Conservation (phyloP, 2,329 filamentous ascomycete species). For the Colletotrichum sansevieriae region DNA sequence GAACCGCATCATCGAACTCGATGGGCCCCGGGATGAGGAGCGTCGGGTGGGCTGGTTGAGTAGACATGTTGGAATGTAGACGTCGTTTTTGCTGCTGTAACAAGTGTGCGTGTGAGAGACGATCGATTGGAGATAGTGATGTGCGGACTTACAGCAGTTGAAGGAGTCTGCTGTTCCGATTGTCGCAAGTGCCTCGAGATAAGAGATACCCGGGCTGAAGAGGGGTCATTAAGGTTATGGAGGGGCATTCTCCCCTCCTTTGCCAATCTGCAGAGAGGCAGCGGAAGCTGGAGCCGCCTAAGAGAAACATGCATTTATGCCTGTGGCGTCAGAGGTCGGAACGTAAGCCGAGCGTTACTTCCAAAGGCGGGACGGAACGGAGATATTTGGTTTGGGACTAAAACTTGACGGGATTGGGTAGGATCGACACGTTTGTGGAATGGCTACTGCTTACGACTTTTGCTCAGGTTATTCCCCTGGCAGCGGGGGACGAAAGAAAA, state of each 20-base stretch:
- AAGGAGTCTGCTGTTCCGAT: constrained; percentile 34
- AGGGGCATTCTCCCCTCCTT: constrained; percentile 43
- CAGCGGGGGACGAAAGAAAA: constrained; percentile 8
- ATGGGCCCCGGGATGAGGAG: constrained; percentile 97
- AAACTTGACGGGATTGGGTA: constrained; percentile 15
- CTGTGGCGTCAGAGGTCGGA: constrained; percentile 39
- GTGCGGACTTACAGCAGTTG: constrained; percentile 27
- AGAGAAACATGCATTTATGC: constrained; percentile 42
- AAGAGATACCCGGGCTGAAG: constrained; percentile 44
- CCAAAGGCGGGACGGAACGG: constrained; percentile 26
- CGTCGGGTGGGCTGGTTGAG: constrained; percentile 73
- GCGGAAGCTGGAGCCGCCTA: constrained; percentile 42
- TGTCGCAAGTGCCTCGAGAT: constrained; percentile 41
- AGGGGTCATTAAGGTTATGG: constrained; percentile 43
- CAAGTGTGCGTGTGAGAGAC: constrained; percentile 9
- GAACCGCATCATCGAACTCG: constrained; percentile 97
- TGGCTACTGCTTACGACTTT: constrained; percentile 34
- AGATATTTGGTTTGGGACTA: constrained; percentile 24
- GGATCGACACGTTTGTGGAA: constrained; percentile 20
- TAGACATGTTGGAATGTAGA: constrained; percentile 65
- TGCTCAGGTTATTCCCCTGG: constrained; percentile 33
- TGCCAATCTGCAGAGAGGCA: constrained; percentile 42
- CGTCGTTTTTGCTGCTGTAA: constrained; percentile 30
- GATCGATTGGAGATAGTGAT: constrained; percentile 4
- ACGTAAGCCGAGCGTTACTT: constrained; percentile 40